Base-by-base conservation (phyloP, 768 basidiomycete species). In the Russula compacta region DNA sequence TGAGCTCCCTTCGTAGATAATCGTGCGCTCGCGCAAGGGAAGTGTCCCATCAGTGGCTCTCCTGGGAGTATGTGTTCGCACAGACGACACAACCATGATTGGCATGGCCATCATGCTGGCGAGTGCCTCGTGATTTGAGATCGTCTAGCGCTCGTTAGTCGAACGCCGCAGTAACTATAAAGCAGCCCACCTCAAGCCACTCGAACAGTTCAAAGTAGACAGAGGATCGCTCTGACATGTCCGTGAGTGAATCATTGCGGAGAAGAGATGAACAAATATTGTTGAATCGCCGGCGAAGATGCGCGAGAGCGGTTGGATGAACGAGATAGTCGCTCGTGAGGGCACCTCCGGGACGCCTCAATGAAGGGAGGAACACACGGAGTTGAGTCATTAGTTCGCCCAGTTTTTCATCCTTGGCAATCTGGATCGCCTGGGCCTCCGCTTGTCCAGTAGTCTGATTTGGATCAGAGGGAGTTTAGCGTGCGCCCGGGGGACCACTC, bases 101-200 rank as follows among this genome's bases (percentile, higher is more conserved):
- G 93, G 92, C 92, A 95, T 95, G 1, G 91, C 92, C 84, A 95
- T 91, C 88, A 95, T 94, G 63, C 89, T 91, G 15, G 92, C 92
- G 43, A 97, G 74, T 6, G 92, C 88, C 77, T 95, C 95, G 64
- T 97, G 94, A 66, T 86, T 86, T 6, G 93, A 95, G 49, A 98
- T 88, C 0, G 90, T 92, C 94, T 97, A 43, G 12, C 24, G n/a
- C 42, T n/a, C 38, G 52, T 50, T 19, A 53, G 52, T 60, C 33
- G 38, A 55, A 44, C 10, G 17, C 33, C 39, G 19, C 15, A 38
- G 5, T 42, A 29, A 35, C 50, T 15, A 57, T 62, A 44, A 51
- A 21, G 19, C 15, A 53, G 51, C 60, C 35, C 73, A 92, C 93
- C 83, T 94, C 89, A 11, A 98, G 79, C 94, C 94, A 98, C 66